Evolutionary conservation across 257 asterid species (phyloP).

Genomic region (Rubia yunnanensis): DNA sequence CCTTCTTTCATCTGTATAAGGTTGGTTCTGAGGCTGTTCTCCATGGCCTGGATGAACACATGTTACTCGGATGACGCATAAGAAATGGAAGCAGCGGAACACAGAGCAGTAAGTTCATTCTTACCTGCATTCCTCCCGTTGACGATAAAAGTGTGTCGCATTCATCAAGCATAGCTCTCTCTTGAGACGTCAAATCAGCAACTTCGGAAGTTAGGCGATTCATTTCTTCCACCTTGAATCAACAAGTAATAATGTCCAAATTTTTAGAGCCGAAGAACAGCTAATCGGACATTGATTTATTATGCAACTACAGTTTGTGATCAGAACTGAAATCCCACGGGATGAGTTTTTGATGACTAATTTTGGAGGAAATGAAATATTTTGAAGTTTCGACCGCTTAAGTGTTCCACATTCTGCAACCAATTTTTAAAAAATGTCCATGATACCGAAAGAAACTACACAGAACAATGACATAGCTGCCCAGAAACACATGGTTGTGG

Average conservation of each 20-base stretch:
- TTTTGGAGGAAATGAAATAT: neutral
- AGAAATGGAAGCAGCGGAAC: neutral
- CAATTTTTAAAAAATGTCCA: neutral
- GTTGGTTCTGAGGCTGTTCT: conserved; percentile 66
- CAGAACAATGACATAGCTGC: neutral
- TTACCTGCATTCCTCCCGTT: conserved; percentile 69
- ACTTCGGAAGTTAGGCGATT: conserved; percentile 63
- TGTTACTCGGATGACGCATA: neutral
- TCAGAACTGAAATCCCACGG: neutral
- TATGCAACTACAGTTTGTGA: too few species aligned
- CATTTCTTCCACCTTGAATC: conserved; percentile 58
- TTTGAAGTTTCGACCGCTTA: neutral
- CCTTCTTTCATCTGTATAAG: conserved; percentile 58
- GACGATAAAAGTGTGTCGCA: conserved; percentile 54
- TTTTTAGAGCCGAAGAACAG: neutral
- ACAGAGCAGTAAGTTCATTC: neutral
- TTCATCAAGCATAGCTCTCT: conserved; percentile 74
- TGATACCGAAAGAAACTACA: neutral
- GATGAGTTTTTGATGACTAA: neutral
- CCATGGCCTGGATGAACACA: conserved; percentile 54
- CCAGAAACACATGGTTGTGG: neutral
- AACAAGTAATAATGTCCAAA: conserved; percentile 1
- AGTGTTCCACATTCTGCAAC: neutral
- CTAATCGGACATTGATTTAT: too few species aligned
- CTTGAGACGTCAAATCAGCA: conserved; percentile 71